Evolutionary conservation across 2,329 filamentous ascomycete genomes (phyloP).

Genomic region (Sporothrix globosa): DNA sequence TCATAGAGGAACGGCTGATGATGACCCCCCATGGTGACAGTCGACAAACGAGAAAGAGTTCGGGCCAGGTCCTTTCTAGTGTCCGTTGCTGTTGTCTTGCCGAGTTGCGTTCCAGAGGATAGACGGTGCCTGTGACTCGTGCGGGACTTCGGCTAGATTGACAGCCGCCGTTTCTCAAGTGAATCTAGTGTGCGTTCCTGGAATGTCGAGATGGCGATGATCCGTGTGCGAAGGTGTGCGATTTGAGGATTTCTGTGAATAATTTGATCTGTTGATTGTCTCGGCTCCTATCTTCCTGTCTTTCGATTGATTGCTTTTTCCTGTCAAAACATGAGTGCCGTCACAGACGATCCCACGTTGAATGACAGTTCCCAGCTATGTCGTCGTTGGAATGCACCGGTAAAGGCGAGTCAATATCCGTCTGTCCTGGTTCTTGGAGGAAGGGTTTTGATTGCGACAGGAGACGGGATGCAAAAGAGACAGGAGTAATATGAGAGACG

Average conservation of each 20-base stretch:
- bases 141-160: not conserved
- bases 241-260: not conserved
- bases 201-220: not conserved
- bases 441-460: not conserved
- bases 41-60: not conserved
- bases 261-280: conserved; percentile 15
- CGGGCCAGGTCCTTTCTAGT: not conserved
- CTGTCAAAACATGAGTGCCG: not conserved
- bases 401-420: not conserved
- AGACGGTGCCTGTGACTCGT: conserved; percentile 20
- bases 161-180: not conserved
- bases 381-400: conserved; percentile 21
- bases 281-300: not conserved
- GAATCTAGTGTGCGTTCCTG: conserved; percentile 23
- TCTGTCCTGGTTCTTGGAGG: not conserved
- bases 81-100: conserved; percentile 23
- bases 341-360: conserved; percentile 5
- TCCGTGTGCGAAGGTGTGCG: not conserved
- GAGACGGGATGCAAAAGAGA: conserved; percentile 12
- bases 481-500: not conserved
- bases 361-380: conserved; percentile 1
- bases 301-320: not conserved
- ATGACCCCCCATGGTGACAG: conserved; percentile 41
- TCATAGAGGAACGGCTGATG: conserved; percentile 73
- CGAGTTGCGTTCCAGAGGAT: conserved; percentile 6